Evolutionary conservation across 2,329 filamentous ascomycete genomes (phyloP).

Genomic region (Fusarium sp.): DNA sequence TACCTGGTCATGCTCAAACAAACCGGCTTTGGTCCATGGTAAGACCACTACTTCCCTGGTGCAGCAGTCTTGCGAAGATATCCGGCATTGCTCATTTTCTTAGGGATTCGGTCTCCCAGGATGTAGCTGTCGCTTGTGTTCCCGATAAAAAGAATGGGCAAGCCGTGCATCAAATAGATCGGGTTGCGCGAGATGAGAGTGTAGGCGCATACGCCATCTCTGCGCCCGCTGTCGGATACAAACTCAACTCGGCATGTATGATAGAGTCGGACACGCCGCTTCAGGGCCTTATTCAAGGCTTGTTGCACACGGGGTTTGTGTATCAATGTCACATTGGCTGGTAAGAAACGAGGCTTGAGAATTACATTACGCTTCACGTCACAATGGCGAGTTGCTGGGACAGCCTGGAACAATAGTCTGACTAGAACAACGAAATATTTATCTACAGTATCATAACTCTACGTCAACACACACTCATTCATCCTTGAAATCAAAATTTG

Average conservation of each 20-base stretch:
- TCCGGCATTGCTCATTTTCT: no score
- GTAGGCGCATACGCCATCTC: not conserved
- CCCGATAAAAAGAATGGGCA: not conserved
- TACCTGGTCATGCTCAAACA: no score
- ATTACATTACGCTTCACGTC: not conserved
- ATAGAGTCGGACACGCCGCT: not conserved
- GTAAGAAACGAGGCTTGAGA: not conserved
- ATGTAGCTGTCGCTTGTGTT: no score
- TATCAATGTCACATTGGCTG: not conserved
- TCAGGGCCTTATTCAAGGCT: not conserved
- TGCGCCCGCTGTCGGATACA: not conserved
- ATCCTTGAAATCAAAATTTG: conserved; percentile 20
- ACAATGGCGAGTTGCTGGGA: not conserved
- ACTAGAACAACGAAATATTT: conserved; percentile 4
- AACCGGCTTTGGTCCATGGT: no score
- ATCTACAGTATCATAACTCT: not conserved
- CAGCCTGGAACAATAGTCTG: not conserved
- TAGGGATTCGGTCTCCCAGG: no score
- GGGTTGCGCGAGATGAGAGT: not conserved
- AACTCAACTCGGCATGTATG: not conserved
- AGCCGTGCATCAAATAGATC: not conserved
- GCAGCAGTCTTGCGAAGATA: no score
- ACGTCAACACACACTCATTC: not conserved
- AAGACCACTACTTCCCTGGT: no score
- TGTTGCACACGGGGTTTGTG: not conserved